Conservation (phyloP, 768 basidiomycete genomes). For the Lentinus tigrinus region DNA sequence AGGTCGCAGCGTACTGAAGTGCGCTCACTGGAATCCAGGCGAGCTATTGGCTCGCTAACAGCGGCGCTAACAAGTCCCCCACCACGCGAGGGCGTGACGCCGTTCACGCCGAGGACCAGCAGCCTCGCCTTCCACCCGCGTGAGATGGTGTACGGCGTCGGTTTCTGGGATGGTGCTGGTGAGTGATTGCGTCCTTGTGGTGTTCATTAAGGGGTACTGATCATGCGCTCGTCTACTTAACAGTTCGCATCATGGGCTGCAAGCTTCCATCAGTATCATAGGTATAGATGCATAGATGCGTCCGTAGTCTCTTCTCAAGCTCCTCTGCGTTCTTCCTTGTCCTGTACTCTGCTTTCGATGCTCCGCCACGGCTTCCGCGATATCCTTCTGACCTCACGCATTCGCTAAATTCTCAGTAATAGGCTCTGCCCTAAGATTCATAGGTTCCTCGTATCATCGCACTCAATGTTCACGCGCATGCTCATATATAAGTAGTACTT, state of each 20-base stretch:
- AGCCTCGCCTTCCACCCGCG: constrained; percentile 80
- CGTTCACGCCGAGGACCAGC: constrained; percentile 59
- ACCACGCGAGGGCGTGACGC: constrained; percentile 52
- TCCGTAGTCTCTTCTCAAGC: background rate
- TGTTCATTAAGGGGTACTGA: background rate
- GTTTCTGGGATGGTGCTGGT: constrained; percentile 66
- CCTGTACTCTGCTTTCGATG: background rate
- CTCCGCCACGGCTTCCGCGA: too few species aligned
- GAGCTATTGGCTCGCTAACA: constrained; percentile 44
- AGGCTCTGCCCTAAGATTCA: background rate
- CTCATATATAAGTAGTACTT: background rate
- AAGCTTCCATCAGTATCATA: constrained; percentile 38
- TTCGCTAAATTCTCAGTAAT: background rate
- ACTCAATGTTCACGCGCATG: background rate
- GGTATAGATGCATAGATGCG: background rate
- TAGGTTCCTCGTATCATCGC: background rate
- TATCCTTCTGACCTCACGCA: background rate
- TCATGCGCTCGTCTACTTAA: background rate
- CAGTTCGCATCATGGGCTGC: constrained; percentile 60
- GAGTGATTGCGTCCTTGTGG: constrained; percentile 11
- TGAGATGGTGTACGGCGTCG: constrained; percentile 81
- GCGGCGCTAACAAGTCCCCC: constrained; percentile 58
- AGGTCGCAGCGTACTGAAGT: constrained; percentile 63
- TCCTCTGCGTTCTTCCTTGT: too few species aligned
- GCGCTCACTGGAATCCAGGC: constrained; percentile 48